Conservation (phyloP, 2,329 filamentous ascomycete species). For the Claviceps africana region DNA sequence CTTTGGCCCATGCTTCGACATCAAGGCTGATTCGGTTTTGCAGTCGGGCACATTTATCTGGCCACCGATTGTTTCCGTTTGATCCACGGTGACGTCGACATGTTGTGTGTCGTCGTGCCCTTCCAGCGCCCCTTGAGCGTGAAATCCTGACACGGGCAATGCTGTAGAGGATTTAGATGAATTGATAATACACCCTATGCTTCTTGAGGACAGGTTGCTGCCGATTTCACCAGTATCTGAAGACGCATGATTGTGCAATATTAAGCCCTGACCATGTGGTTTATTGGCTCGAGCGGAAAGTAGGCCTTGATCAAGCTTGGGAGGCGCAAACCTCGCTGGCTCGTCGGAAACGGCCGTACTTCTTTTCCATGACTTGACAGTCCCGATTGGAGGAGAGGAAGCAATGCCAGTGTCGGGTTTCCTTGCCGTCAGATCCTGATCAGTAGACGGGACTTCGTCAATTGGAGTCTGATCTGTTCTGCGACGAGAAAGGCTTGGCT, state of each 20-base stretch:
- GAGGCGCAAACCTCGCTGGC: not conserved
- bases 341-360: not conserved
- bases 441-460: not conserved
- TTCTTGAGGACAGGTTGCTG: not conserved
- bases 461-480: not conserved
- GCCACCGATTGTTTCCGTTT: not conserved
- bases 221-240: not conserved
- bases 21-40: not conserved
- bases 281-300: not conserved
- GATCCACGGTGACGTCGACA: not conserved
- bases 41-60: not conserved
- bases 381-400: not conserved
- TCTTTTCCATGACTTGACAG: conserved; percentile 5
- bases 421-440: not conserved
- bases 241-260: not conserved
- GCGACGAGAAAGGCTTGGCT: not conserved
- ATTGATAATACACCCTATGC: not conserved
- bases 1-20: not conserved
- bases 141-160: not conserved
- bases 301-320: conserved; percentile 1
- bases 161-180: not conserved
- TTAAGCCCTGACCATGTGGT: not conserved
- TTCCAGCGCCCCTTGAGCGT: not conserved
- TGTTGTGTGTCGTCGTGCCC: not conserved
- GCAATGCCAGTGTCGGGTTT: not conserved